Percentiles rank a stretch among this genome's conserved stretches.
These are phyloP conservation scores for Botryotinia globosa DNA, from an alignment of 2,329 filamentous ascomycete genomes.

Conservation along the genomic window DNA sequence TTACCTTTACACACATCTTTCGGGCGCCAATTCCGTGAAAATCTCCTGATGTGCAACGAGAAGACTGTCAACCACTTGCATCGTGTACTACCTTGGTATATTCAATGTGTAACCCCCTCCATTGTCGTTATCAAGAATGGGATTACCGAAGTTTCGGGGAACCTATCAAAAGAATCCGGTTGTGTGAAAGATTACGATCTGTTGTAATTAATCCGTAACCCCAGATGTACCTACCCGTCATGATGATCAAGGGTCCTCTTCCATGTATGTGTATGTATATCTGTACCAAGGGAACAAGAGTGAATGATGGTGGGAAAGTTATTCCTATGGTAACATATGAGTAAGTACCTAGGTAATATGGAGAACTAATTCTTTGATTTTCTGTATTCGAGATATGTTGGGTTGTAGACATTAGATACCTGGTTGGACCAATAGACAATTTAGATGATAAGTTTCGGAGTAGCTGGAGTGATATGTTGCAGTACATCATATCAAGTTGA, in stretches of 20 bases:
- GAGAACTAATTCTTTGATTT: neutral
- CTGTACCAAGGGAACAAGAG: neutral
- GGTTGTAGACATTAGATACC: neutral
- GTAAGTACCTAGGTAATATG: neutral
- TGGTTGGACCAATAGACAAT: neutral
- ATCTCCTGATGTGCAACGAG: neutral
- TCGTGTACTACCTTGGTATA: neutral
- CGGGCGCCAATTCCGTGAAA: neutral
- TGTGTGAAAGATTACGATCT: slow-evolving; percentile 8
- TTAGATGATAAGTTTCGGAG: neutral
- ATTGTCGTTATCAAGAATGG: slow-evolving; percentile 10
- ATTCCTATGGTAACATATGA: neutral
- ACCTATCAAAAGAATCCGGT: slow-evolving; percentile 4
- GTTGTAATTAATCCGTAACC: slow-evolving; percentile 6
- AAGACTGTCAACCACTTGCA: neutral
- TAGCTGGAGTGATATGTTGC: neutral
- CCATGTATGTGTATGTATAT: neutral
- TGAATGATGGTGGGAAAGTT: neutral
- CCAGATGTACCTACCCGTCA: slow-evolving; percentile 15
- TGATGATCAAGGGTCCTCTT: slow-evolving; percentile 14
- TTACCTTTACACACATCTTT: neutral
- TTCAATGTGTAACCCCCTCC: neutral
- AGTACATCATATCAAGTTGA: neutral
- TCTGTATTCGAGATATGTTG: slow-evolving; percentile 1
- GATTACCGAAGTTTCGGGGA: slow-evolving; percentile 8